These are phyloP conservation scores for Brachypodium distachyon DNA, from an alignment of 202 grass and related monocot genomes.

Conservation along the genomic window DNA sequence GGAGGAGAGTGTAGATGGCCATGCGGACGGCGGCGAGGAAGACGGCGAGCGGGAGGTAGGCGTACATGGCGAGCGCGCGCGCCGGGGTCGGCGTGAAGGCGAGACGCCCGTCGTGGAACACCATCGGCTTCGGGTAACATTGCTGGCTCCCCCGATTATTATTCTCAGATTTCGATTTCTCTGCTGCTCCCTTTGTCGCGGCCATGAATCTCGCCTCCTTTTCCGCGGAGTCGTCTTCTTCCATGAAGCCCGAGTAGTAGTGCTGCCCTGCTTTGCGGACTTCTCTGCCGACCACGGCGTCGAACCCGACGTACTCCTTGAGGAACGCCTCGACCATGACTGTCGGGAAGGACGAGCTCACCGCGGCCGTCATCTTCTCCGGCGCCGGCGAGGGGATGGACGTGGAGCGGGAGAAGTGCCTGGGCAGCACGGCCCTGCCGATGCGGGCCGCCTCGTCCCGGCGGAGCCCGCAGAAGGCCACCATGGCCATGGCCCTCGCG, in stretches of 20 bases:
- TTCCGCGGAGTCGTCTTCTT: not conserved
- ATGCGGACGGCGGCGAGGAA: conserved; percentile 28
- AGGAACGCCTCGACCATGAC: conserved; percentile 67
- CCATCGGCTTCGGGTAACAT: conserved; percentile 32
- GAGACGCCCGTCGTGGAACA: conserved; percentile 74
- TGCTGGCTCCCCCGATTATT: too few species aligned
- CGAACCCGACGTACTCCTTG: conserved; percentile 48
- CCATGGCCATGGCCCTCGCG: conserved; percentile 18
- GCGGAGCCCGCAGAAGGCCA: conserved; percentile 51
- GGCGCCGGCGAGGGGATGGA: too few species aligned
- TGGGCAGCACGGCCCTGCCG: conserved; percentile 54
- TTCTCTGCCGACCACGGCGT: conserved; percentile 32
- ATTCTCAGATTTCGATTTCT: too few species aligned
- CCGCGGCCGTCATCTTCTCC: not conserved
- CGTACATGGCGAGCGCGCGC: conserved; percentile 47
- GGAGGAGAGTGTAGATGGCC: conserved; percentile 32
- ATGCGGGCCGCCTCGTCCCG: conserved; percentile 25
- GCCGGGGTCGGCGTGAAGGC: conserved; percentile 51
- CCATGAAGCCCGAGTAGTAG: conserved; percentile 32
- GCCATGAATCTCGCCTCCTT: not conserved
- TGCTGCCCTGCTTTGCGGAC: conserved; percentile 18
- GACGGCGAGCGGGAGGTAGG: conserved; percentile 57
- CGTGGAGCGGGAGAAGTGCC: conserved; percentile 48
- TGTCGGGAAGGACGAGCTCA: conserved; percentile 31
- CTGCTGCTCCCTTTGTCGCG: conserved; percentile 3